These are phyloP conservation scores for Nakataea oryzae DNA, from an alignment of 2,329 filamentous ascomycete genomes.

Conservation along the genomic window DNA sequence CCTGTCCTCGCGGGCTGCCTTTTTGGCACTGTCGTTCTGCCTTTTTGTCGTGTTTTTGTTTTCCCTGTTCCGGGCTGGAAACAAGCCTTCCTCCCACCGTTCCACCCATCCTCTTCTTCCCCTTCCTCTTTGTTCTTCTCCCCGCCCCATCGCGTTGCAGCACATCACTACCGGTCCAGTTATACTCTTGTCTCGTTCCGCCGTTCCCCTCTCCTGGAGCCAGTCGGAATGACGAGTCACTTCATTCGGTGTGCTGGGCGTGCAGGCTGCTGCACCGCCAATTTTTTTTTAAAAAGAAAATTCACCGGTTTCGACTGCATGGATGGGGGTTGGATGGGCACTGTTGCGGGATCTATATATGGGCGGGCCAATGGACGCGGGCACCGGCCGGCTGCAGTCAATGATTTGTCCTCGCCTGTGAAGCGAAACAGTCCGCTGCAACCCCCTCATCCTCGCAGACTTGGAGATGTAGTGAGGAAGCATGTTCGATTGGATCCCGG, in stretches of 20 bases:
- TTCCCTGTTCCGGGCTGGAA: not conserved
- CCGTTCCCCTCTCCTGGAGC: not conserved
- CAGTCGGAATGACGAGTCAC: not conserved
- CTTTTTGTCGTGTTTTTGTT: no score
- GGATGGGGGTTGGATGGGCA: not conserved
- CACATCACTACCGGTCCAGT: no score
- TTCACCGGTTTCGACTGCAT: not conserved
- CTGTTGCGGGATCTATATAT: not conserved
- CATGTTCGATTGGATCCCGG: not conserved
- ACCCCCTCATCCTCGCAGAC: not conserved
- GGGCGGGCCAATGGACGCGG: not conserved
- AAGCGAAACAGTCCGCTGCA: not conserved
- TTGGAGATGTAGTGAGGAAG: not conserved
- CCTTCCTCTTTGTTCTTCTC: not conserved
- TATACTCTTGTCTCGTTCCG: no score
- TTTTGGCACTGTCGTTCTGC: not conserved
- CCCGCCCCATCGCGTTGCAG: no score
- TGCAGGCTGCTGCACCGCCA: not conserved
- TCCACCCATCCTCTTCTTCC: not conserved
- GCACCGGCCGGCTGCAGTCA: not conserved
- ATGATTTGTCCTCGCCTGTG: not conserved
- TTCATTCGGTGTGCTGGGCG: not conserved
- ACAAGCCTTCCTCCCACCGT: not conserved
- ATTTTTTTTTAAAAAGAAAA: no score
- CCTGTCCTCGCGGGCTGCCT: not conserved